Evolutionary conservation across 495 filamentous ascomycete genomes (phyloP).

Genomic region (Neurospora sp.): DNA sequence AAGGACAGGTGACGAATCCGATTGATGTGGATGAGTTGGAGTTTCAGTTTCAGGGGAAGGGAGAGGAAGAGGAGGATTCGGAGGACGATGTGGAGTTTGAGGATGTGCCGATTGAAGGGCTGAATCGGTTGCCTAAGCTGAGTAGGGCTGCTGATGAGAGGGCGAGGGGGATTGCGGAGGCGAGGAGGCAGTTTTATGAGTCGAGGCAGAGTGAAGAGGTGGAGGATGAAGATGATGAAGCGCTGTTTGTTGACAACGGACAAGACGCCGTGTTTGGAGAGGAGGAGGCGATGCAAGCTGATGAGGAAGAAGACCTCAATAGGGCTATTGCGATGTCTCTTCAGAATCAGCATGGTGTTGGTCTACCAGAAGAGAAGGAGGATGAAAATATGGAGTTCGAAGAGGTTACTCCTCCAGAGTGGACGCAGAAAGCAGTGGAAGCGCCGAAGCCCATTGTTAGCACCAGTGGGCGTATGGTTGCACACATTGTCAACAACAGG

Average conservation of each 20-base stretch:
- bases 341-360: constrained; percentile 31
- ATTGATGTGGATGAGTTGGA: constrained; percentile 80
- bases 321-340: constrained; percentile 80
- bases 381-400: constrained; percentile 39
- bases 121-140: constrained; percentile 75
- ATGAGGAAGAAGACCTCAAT: constrained; percentile 69
- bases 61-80: constrained; percentile 41
- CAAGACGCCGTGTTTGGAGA: constrained; percentile 25
- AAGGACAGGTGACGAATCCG: constrained; percentile 65
- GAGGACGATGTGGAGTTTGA: constrained; percentile 75
- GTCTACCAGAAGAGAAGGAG: constrained; percentile 25
- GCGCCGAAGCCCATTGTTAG: constrained; percentile 41
- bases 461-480: constrained; percentile 47
- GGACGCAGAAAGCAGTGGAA: constrained; percentile 45
- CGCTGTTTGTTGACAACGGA: constrained; percentile 51
- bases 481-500: constrained; percentile 53
- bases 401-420: constrained; percentile 38
- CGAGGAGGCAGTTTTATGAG: constrained; percentile 3
- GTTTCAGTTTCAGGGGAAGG: constrained; percentile 43
- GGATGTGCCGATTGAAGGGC: constrained; percentile 87
- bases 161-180: constrained; percentile 3
- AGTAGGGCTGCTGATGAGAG: constrained; percentile 4
- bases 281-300: constrained; percentile 48
- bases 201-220: not conserved
- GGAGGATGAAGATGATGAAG: constrained; percentile 39